Percentiles rank a stretch among this genome's conserved stretches.
These are phyloP conservation scores for Neofusicoccum ribis DNA, from an alignment of 2,329 filamentous ascomycete genomes.

Conservation along the genomic window DNA sequence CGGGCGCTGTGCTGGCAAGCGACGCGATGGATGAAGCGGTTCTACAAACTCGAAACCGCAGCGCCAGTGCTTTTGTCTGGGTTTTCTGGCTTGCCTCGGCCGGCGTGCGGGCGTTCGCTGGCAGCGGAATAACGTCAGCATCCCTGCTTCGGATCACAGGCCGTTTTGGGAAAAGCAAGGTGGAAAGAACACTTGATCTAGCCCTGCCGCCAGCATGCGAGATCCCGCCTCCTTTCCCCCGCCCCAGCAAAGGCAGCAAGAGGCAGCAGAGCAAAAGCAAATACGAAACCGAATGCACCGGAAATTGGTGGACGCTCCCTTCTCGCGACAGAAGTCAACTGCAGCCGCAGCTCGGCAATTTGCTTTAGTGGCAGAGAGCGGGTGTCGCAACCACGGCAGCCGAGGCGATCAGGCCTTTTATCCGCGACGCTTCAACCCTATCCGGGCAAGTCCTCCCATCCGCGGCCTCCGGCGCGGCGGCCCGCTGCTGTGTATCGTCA, in stretches of 20 bases:
- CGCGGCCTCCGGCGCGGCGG: not conserved
- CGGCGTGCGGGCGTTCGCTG: not conserved
- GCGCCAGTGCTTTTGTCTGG: not conserved
- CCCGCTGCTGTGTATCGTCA: not conserved
- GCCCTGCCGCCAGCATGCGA: not conserved
- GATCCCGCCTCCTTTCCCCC: too few species aligned
- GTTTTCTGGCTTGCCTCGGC: not conserved
- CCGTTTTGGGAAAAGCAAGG: slow-evolving; percentile 11
- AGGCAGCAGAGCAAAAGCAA: too few species aligned
- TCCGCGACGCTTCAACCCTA: too few species aligned
- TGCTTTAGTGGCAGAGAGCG: too few species aligned
- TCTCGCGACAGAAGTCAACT: too few species aligned
- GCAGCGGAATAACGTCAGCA: slow-evolving; percentile 5
- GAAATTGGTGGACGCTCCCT: too few species aligned
- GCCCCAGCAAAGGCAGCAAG: too few species aligned
- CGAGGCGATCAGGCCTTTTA: too few species aligned
- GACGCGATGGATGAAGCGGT: not conserved
- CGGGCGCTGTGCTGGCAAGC: not conserved
- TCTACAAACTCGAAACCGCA: not conserved
- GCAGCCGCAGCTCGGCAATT: too few species aligned
- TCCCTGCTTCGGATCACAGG: slow-evolving; percentile 6
- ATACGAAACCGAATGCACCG: too few species aligned
- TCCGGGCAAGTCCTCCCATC: not conserved
- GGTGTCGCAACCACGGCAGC: too few species aligned
- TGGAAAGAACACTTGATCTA: not conserved